Evolutionary conservation across 768 basidiomycete species (phyloP).

Genomic region (Amanita fuliginea): DNA sequence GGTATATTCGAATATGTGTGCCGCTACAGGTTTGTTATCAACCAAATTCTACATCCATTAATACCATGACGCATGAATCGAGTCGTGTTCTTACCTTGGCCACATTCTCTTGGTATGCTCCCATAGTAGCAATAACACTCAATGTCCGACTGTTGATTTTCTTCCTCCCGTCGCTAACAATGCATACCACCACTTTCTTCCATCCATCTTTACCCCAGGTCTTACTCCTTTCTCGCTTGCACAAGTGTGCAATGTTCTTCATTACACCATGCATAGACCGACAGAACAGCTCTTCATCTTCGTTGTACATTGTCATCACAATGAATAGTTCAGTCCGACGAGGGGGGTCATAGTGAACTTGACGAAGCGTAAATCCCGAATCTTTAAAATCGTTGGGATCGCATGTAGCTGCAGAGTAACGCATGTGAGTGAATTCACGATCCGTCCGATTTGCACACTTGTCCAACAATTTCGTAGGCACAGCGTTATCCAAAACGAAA

Average conservation of each 20-base stretch:
- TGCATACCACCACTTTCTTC: conserved; percentile 96
- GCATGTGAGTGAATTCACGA: conserved; percentile 92
- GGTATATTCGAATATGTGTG: conserved; percentile 92
- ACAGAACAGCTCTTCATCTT: conserved; percentile 83
- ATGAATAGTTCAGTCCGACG: conserved; percentile 91
- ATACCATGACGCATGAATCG: neutral
- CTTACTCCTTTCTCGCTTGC: conserved; percentile 76
- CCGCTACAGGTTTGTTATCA: conserved; percentile 72
- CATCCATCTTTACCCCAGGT: conserved; percentile 97
- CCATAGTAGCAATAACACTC: conserved; percentile 86
- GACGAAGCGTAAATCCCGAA: conserved; percentile 77
- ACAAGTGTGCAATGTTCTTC: conserved; percentile 85
- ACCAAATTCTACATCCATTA: conserved; percentile 45
- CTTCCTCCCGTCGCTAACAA: conserved; percentile 76
- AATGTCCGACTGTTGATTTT: conserved; percentile 82
- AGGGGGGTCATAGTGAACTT: conserved; percentile 85
- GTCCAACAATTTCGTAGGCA: conserved; percentile 84
- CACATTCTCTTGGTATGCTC: conserved; percentile 89
- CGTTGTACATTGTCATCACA: conserved; percentile 98
- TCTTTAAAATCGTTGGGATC: conserved; percentile 90
- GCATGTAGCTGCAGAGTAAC: conserved; percentile 91
- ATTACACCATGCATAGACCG: conserved; percentile 95
- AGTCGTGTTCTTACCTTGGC: conserved; percentile 49
- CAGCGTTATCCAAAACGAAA: conserved; percentile 81
- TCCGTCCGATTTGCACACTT: conserved; percentile 70